Evolutionary conservation across 2,329 filamentous ascomycete genomes (phyloP), one percentile per base, ranked within the genome.

Genomic region (Microcyclospora pomicola): DNA sequence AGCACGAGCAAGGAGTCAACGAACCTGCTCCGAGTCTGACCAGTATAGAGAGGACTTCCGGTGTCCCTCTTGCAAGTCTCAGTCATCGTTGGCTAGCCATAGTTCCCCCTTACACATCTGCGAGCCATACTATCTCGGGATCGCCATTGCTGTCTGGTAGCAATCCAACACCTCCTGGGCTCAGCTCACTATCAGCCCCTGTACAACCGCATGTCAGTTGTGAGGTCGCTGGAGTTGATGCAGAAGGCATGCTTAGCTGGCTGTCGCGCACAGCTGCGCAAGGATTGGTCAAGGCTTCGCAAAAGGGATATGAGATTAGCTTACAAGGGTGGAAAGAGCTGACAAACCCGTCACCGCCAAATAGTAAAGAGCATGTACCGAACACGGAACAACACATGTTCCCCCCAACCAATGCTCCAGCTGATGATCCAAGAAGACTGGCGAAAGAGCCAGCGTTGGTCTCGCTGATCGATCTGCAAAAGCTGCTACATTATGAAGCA

Each of bases 281-380:
- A 43, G 81, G 84, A 55, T 79, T 82, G 2, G 82, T 82, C 0
- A 82, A 88, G 52, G 81, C 84, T 29, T 55, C 54, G 2, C 54
- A 53, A 27, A 52, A 42, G 34, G 51, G 52, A 10, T 77, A 80
- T 2, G 81, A 86, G 52, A 81, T 86, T 54, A 76, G 82, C 15
- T 68, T 77, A 52, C 78, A 84, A 54, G 78, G 79, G 9, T 84
- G 82, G 72, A 85, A 84, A 52, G 80, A 72, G 51, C 88, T 91
- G 61, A 86, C 82, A 74, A 84, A 81, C 32, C 52, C 54, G 27
- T 49, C 55, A 3, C 52, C 51, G 68, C 72, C 54, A 56, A 38
- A 43, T 5, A 40, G 37, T 19, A 32, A 40, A 15, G 35, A 24
- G 15, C 43, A 49, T 28, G 41, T 33, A 7, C 16, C 35, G 10